Evolutionary conservation across 306 rosid species (phyloP), one percentile per base, ranked within the genome.

Genomic region (Gillenia trifoliata): DNA sequence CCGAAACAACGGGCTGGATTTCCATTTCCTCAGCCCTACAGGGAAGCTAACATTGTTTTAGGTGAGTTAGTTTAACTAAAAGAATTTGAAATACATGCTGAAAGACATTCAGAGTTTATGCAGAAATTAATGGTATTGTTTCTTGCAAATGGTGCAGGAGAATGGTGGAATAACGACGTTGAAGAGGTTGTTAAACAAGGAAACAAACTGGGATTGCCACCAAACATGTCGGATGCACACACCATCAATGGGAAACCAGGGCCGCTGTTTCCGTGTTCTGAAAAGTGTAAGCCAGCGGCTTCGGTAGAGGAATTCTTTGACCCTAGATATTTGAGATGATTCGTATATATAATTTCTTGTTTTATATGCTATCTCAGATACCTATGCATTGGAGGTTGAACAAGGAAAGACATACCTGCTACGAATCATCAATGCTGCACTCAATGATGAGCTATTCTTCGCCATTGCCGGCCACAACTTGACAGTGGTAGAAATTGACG

Each of bases 101-200:
- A 9, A 22, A 0, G 23, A 31, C 34, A 8, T 52, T 7, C 11
- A 20, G 26, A 52, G 12, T 20, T 52, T 20, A 26, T 3, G 33
- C 30, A 3, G 4, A 30, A 54, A 1, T 54, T 3, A 50, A n/a
- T 26, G 55, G 57, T 3, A 11, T 52, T 52, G 36, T 34, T 54
- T 71, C 28, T 17, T 38, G 66, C 8, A 10, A 56, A 70, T 49
- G 47, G 23, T 64, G 43, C n/a, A 81, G 85, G 85, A 55, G 80
- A 82, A 57, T 82, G 82, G 85, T 82, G 85, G 85, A 74, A 82
- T 31, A 47, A n/a, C 1, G 82, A 82, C 50, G 82, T 82, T 0
- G 82, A 82, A 74, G 68, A 64, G 17, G 26, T 82, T 77, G 80
- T 73, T 6, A 78, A 74, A 28, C 85, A 73, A 64, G 85, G 82